Base-by-base conservation (phyloP, 495 filamentous ascomycete genomes). In the Daldinia concentrica region DNA sequence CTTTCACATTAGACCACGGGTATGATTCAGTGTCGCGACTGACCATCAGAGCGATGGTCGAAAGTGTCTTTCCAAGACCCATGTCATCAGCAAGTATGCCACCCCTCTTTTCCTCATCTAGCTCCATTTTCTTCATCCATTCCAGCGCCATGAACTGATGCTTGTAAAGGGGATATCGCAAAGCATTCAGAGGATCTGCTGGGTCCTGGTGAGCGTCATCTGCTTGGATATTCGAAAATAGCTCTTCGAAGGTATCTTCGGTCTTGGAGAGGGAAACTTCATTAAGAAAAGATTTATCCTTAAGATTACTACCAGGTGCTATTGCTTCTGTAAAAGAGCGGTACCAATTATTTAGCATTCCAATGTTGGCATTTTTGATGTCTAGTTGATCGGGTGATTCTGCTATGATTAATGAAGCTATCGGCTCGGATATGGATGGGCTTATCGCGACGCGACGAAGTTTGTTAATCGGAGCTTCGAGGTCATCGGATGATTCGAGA, bases 1-100 rank as follows among this genome's bases (percentile, higher is more conserved):
- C 95, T 94, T 15, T 97, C 84, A 19, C 93, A 93, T 94, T 97
- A 95, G 61, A 93, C 92, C 74, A 95, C 91, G 52, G 26, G 15
- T n/a, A 11, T 30, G 22, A 14, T 1, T 51, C 22, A 9, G 51
- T 17, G 34, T 27, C 50, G 4, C 32, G 58, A 39, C 30, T 54
- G 2, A 66, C 1, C 19, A 72, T 72, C 34, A 72, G 43, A 24
- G 63, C 37, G 15, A 67, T 63, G 1, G 59, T 63, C 17, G 69
- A 32, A 37, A 72, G 32, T 0, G 59, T 73, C 32, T 69, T 72
- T 6, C 69, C 79, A 57, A 68, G 78, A 52, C 63, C 63, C 69
- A 72, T 72, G 15, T 72, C 69, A 22, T 72, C 75, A 26, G 90
- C 93, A 36, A 94, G 85, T 71, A 95, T 92, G 9, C 92, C 92